phyloP scores from a whole-genome alignment of 352 stramenopile genomes.

The Pythium vanterpoolii region DNA sequence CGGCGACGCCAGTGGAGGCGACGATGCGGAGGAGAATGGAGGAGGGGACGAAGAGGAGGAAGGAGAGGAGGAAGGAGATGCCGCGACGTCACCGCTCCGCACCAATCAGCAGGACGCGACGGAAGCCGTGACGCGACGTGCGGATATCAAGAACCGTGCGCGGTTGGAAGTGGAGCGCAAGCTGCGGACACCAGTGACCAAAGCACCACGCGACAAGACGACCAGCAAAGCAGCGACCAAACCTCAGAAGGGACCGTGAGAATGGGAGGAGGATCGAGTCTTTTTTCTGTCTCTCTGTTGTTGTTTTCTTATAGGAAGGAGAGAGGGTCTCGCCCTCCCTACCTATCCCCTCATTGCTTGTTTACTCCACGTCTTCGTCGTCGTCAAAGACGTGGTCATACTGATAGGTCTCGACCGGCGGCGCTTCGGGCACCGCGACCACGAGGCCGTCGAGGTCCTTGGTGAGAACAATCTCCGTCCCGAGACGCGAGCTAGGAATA shows the following conservation, averaged over 20 bases:
- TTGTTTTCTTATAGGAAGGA: background rate
- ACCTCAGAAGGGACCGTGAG: background rate
- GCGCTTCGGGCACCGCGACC: slow-evolving; percentile 80
- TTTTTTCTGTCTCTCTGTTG: background rate
- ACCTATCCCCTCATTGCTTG: background rate
- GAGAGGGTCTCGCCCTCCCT: background rate
- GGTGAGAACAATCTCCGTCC: slow-evolving; percentile 83
- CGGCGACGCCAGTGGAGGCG: slow-evolving; percentile 24
- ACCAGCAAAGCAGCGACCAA: slow-evolving; percentile 14
- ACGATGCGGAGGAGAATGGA: slow-evolving; percentile 26
- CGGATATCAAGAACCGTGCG: slow-evolving; percentile 64
- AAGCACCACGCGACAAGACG: slow-evolving; percentile 32
- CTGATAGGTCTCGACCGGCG: slow-evolving; percentile 78
- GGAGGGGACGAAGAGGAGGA: slow-evolving; percentile 13
- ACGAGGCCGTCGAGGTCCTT: slow-evolving; percentile 87
- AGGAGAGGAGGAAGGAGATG: slow-evolving; percentile 24
- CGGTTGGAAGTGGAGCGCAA: slow-evolving; percentile 67
- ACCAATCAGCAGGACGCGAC: slow-evolving; percentile 15
- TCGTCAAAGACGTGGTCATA: slow-evolving; percentile 88
- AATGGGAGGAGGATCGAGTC: background rate
- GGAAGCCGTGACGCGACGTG: slow-evolving; percentile 39
- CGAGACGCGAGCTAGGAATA: slow-evolving; percentile 65
- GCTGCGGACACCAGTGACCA: slow-evolving; percentile 20
- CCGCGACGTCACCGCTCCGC: slow-evolving; percentile 7
- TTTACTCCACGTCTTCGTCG: slow-evolving; percentile 71